Conservation (phyloP, 2,329 filamentous ascomycete genomes). For the Penicillium sp. region DNA sequence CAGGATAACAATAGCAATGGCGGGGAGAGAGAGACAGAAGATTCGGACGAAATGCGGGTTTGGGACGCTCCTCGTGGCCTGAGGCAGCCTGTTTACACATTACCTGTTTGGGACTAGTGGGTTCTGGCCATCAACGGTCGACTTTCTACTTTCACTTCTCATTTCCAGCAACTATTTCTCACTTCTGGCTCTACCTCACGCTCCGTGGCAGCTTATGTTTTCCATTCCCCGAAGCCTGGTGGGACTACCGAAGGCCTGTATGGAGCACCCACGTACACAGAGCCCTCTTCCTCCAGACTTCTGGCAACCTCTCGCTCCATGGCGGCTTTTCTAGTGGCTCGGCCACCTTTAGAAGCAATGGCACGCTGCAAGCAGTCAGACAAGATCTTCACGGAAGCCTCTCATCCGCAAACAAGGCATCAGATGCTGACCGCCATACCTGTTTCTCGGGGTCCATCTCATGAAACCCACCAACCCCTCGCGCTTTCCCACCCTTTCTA, state of each 20-base stretch:
- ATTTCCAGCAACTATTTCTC: not conserved
- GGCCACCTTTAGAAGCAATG: slow-evolving; percentile 29
- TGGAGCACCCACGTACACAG: slow-evolving; percentile 3
- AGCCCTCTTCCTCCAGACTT: slow-evolving; percentile 5
- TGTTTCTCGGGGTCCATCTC: slow-evolving; percentile 31
- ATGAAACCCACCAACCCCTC: slow-evolving; percentile 28
- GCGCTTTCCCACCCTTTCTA: slow-evolving; percentile 28
- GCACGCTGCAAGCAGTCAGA: slow-evolving; percentile 17
- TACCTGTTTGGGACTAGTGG: slow-evolving; percentile 17
- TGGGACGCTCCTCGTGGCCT: slow-evolving; percentile 11
- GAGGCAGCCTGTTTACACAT: slow-evolving; percentile 22
- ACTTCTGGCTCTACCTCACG: not conserved
- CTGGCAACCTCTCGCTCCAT: slow-evolving; percentile 8
- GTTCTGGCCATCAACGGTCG: not conserved
- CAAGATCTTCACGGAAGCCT: not conserved
- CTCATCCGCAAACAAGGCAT: not conserved
- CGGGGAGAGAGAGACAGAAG: slow-evolving; percentile 6
- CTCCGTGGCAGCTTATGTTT: slow-evolving; percentile 12
- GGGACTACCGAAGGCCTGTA: slow-evolving; percentile 21
- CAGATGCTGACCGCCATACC: slow-evolving; percentile 14
- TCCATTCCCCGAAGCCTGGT: slow-evolving; percentile 23
- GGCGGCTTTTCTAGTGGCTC: slow-evolving; percentile 15
- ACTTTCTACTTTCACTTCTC: not conserved
- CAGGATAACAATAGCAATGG: slow-evolving; percentile 20
- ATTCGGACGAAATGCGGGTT: not conserved